Base-by-base conservation (phyloP, 108 stramenopile species). In the Stephanodiscus triporus region DNA sequence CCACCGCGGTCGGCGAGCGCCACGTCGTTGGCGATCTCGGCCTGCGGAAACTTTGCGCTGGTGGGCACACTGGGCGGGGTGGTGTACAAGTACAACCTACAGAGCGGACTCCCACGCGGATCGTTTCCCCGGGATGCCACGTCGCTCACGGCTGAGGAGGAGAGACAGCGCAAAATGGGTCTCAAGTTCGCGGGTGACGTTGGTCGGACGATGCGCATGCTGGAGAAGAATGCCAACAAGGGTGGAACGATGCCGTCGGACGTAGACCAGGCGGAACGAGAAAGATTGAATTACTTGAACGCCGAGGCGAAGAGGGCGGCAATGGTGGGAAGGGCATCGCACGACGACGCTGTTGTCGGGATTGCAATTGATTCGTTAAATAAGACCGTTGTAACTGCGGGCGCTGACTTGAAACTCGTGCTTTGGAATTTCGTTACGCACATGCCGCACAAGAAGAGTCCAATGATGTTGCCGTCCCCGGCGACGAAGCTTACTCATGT, bases 31-130 rank as follows among this genome's bases (percentile, higher is more conserved):
- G 77, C 88, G n/a, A 88, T 94, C 17, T 91, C 90, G 16, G 72
- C 85, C 0, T 94, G 93, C 60, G 93, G 93, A 2, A 90, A 96
- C 85, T 98, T 89, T 77, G 95, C 91, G 3, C 65, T 98, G 14
- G 97, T 99, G 27, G 98, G 97, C 43, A 96, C 96, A n/a, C 64
- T 84, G 50, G 95, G 94, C 19, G 98, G 98, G 61, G 73, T 74
- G 20, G 85, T 99, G 9, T 97, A 93, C 88, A 91, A 91, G 81
- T 99, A 97, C 85, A 98, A 97, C 73, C 72, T 98, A 29, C 97
- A 99, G 73, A 93, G 89, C 73, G 97, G 96, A 20, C 81, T 85
- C 22, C 82, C 92, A 5, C 85, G 96, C 1, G 96, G 96, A n/a
- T 77, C 85, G 9, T 98, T 78, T 67, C 97, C 97, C 3, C 66